Evolutionary conservation across 495 filamentous ascomycete species (phyloP).

Genomic region (Chlorociboria aeruginascens): DNA sequence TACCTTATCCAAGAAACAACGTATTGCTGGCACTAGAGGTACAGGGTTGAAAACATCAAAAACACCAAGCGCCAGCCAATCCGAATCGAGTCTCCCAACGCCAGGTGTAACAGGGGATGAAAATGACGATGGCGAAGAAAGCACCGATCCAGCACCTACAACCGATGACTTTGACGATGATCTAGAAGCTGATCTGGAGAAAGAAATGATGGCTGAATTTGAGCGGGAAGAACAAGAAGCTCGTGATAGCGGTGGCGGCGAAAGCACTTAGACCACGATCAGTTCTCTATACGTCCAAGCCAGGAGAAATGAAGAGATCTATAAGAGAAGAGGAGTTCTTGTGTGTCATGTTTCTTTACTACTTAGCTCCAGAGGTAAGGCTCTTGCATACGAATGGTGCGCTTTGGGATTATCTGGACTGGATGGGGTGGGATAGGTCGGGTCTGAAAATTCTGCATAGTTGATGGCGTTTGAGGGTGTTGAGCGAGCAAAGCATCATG

Average conservation of each 20-base stretch:
- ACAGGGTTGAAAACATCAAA: conserved; percentile 27
- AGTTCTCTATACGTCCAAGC: too few species aligned
- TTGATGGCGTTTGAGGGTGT: background rate
- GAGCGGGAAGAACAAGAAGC: conserved; percentile 33
- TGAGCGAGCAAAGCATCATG: background rate
- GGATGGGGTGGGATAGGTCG: background rate
- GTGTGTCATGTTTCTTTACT: too few species aligned
- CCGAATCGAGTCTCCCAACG: conserved; percentile 34
- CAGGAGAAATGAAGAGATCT: too few species aligned
- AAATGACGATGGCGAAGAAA: conserved; percentile 25
- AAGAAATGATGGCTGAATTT: conserved; percentile 55
- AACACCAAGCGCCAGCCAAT: conserved; percentile 23
- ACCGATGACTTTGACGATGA: conserved; percentile 17
- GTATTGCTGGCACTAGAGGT: conserved; percentile 21
- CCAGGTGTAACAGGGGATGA: conserved; percentile 39
- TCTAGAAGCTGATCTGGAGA: conserved; percentile 40
- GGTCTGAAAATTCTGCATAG: background rate
- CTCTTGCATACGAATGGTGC: background rate
- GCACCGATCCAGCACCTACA: background rate
- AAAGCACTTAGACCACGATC: too few species aligned
- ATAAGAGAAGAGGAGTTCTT: too few species aligned
- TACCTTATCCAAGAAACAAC: conserved; percentile 24
- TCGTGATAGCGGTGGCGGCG: background rate
- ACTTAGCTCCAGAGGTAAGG: background rate
- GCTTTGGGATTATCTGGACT: background rate